Evolutionary conservation across 2,329 filamentous ascomycete genomes (phyloP), one percentile per base, ranked within the genome.

Genomic region (Paracorniculantispora psalliotae): DNA sequence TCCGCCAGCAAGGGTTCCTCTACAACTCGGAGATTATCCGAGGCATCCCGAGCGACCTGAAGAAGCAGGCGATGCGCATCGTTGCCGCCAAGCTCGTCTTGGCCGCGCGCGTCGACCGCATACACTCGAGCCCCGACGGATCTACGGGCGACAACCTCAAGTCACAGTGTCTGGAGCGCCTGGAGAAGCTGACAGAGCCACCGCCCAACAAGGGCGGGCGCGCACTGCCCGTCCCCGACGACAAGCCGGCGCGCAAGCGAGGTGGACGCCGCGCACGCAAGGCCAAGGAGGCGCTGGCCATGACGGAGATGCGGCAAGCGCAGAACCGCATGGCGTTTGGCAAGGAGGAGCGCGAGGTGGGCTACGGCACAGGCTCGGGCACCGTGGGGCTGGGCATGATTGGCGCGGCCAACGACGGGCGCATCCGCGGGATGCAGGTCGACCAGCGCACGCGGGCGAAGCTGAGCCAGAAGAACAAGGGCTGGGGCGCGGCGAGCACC

Each of bases 291-390:
- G 92, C 93, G 4, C 91, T 91, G 7, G 93, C 94, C 61, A 96
- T 97, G 91, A 99, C 94, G 0, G 94, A 99, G 58, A 79, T 99
- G 30, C 87, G 92, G 64, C 97, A 97, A 73, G 92, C 92, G 4
- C 94, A 97, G 75, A 99, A 99, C 76, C 85, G 94, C 57, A 88
- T 99, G 84, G 91, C 88, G 0, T 99, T 99, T 69, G 92, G 92
- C 60, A 94, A 96, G 71, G 93, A 97, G 73, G 94, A 99, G 74
- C 88, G 86, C 67, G 94, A 99, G 73, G 87, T 94, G 1, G 93
- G 92, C 33, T 97, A 96, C 71, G 93, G 92, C 37, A 86, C 85
- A 1, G 91, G 92, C 53, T 92, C 96, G 65, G 85, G 85, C 58
- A 96, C 92, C 0, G 87, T 88, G 61, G 94, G 94, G 28, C 78